Conservation (phyloP, 768 basidiomycete genomes). For the Megacollybia marginata region DNA sequence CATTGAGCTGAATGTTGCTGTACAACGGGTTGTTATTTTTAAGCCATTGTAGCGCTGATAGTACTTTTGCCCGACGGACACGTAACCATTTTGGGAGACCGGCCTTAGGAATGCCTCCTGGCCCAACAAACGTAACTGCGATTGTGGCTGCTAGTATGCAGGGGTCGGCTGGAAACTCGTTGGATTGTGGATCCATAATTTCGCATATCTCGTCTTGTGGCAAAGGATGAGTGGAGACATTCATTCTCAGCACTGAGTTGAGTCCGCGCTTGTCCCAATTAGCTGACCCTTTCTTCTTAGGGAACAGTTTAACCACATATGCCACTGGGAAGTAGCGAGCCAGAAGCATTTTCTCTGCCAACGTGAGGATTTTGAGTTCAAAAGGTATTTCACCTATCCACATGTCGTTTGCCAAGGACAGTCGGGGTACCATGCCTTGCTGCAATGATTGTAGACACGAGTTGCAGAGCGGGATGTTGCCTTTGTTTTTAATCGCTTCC, state of each 20-base stretch:
- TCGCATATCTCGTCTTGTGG: slow-evolving; percentile 15
- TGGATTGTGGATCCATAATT: slow-evolving; percentile 25
- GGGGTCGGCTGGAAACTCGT: slow-evolving; percentile 22
- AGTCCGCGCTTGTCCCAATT: slow-evolving; percentile 1
- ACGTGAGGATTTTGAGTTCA: background rate
- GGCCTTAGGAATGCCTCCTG: slow-evolving; percentile 15
- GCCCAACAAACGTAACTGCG: slow-evolving; percentile 27
- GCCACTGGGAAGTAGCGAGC: slow-evolving; percentile 18
- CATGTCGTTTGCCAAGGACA: slow-evolving; percentile 6
- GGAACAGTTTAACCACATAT: slow-evolving; percentile 29
- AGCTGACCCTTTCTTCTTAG: slow-evolving; percentile 8
- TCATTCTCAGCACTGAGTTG: slow-evolving; percentile 26
- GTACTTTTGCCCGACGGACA: slow-evolving; percentile 21
- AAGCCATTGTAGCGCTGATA: slow-evolving; percentile 25
- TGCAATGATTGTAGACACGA: background rate
- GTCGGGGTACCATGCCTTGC: background rate
- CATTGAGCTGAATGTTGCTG: slow-evolving; percentile 17
- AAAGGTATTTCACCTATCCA: slow-evolving; percentile 6
- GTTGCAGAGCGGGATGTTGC: background rate
- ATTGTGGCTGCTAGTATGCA: slow-evolving; percentile 23
- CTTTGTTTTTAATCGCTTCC: background rate
- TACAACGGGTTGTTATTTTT: slow-evolving; percentile 28
- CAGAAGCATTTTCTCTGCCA: slow-evolving; percentile 3
- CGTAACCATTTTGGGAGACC: slow-evolving; percentile 22
- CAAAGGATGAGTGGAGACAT: slow-evolving; percentile 22